Evolutionary conservation across 768 basidiomycete species (phyloP).

Genomic region (Phylloporus sp.): DNA sequence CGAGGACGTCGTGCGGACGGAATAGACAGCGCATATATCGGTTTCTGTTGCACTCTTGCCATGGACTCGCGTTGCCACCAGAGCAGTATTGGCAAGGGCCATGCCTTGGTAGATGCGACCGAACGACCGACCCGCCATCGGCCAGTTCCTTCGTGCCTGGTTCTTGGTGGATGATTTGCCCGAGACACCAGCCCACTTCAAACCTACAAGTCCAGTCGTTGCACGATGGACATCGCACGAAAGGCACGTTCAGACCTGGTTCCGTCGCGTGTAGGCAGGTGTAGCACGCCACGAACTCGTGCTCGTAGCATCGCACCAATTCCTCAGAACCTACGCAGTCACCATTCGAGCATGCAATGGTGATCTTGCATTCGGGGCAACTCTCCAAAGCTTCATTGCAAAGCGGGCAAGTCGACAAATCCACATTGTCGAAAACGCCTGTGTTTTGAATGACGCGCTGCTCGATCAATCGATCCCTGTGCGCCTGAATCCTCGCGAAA

Average conservation of each 20-base stretch:
- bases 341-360: background rate
- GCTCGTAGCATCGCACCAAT: background rate
- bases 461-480: background rate
- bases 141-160: background rate
- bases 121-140: background rate
- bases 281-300: background rate
- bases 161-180: background rate
- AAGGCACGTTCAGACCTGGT: accelerated
- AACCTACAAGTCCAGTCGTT: background rate
- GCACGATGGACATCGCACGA: background rate
- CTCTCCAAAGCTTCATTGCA: background rate
- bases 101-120: background rate
- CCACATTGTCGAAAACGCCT: background rate
- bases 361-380: background rate
- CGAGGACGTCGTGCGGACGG: background rate
- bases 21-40: background rate
- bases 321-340: background rate
- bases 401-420: constrained; percentile 5
- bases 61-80: background rate
- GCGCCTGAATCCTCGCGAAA: background rate
- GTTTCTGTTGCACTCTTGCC: background rate
- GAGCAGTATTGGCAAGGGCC: background rate
- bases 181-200: background rate
- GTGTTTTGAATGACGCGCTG: background rate
- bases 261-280: background rate